Percentiles rank a stretch among this genome's conserved stretches.
Evolutionary conservation across 2,329 filamentous ascomycete genomes (phyloP).

Genomic region (Fusarium transvaalense): DNA sequence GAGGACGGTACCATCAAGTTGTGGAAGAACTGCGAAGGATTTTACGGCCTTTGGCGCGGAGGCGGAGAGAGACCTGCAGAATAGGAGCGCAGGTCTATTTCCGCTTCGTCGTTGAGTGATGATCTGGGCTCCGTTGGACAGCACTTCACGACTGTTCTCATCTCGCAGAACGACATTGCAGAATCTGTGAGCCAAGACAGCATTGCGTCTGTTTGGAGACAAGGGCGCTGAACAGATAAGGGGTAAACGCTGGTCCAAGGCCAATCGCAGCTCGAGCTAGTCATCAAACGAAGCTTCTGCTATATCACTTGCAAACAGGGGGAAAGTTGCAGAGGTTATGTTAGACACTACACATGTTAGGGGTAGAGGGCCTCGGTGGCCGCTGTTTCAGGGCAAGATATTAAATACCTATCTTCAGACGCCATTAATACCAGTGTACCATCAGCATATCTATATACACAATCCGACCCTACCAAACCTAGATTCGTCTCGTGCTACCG

Average conservation of each 20-base stretch:
- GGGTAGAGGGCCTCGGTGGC: conserved; percentile 34
- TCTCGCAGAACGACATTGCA: conserved; percentile 26
- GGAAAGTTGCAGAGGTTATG: conserved; percentile 18
- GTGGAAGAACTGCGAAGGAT: conserved; percentile 78
- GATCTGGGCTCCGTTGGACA: conserved; percentile 16
- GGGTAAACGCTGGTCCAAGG: not conserved
- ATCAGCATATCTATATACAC: conserved; percentile 7
- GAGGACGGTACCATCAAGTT: conserved; percentile 98
- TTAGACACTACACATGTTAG: conserved; percentile 35
- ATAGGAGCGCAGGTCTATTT: conserved; percentile 51
- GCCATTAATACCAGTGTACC: conserved; percentile 35
- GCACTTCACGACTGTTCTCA: conserved; percentile 3
- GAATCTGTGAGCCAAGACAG: conserved; percentile 17
- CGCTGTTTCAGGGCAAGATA: conserved; percentile 16
- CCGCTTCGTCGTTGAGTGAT: conserved; percentile 37
- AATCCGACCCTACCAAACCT: not conserved
- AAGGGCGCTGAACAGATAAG: not conserved
- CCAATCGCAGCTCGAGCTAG: not conserved
- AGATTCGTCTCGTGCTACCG: too few relatives aligned
- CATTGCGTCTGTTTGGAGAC: not conserved
- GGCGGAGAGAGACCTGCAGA: conserved; percentile 56
- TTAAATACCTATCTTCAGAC: conserved; percentile 23
- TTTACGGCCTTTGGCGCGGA: conserved; percentile 73
- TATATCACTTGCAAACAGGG: not conserved
- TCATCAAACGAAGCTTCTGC: not conserved